Conservation (phyloP, 176 grass and related monocot species). For the Oryza glumipatula region DNA sequence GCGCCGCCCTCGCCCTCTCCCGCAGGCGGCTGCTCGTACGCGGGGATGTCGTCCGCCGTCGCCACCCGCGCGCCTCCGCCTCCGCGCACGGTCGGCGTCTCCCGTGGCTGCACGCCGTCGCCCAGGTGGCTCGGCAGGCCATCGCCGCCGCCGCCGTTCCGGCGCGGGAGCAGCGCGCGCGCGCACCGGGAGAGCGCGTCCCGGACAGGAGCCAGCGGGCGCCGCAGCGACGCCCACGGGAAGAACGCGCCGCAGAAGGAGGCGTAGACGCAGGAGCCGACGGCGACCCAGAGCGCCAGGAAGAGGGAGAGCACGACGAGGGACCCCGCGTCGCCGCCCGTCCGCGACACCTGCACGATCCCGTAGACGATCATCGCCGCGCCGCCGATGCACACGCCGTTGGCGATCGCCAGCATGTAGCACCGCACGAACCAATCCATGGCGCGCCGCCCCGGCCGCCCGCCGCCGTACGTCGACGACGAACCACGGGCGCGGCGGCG, state of each 20-base stretch:
- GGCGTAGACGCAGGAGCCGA: not conserved
- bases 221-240: conserved; percentile 2
- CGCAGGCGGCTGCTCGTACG: conserved; percentile 32
- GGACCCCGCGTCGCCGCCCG: not conserved
- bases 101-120: no score
- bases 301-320: not conserved
- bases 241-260: not conserved
- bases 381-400: not conserved
- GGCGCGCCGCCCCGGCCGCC: not conserved
- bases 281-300: not conserved
- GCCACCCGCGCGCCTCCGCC: not conserved
- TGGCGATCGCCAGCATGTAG: not conserved
- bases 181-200: not conserved
- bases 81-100: no score
- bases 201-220: no score
- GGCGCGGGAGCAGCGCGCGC: not conserved
- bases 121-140: not conserved
- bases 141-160: not conserved
- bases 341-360: not conserved
- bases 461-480: not conserved
- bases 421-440: not conserved
- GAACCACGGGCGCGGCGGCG: not conserved
- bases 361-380: not conserved
- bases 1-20: not conserved
- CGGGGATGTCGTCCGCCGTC: conserved; percentile 29